phyloP scores from a whole-genome alignment of 768 basidiomycete genomes.

The Suillus placidus region DNA sequence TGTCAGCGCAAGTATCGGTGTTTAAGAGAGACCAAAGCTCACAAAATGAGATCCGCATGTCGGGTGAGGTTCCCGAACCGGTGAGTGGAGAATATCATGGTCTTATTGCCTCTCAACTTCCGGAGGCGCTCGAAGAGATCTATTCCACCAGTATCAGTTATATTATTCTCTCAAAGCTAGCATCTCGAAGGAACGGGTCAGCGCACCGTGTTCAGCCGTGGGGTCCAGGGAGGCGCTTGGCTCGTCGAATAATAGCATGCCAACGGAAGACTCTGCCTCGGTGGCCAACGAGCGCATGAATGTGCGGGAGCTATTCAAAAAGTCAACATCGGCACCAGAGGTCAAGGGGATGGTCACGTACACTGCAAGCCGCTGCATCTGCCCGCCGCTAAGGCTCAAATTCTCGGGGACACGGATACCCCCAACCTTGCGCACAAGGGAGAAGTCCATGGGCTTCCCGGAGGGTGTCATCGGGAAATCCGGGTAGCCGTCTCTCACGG shows the following conservation, averaged over 20 bases:
- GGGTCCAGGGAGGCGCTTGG: constrained; percentile 77
- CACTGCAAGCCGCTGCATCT: constrained; percentile 36
- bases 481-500: constrained; percentile 57
- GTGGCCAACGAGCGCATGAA: constrained; percentile 67
- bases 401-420: constrained; percentile 35
- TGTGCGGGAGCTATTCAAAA: constrained; percentile 52
- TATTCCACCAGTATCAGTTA: no score
- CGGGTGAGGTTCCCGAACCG: background rate
- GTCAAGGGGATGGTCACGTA: constrained; percentile 25
- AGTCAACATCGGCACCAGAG: background rate
- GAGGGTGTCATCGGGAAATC: constrained; percentile 48
- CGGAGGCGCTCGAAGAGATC: constrained; percentile 44
- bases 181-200: background rate
- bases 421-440: constrained; percentile 46
- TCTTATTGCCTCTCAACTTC: constrained; percentile 68
- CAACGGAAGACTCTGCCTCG: constrained; percentile 45
- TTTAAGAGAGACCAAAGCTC: background rate
- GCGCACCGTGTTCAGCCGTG: constrained; percentile 66
- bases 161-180: no score
- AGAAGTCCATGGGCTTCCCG: constrained; percentile 60
- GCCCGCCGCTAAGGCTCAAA: no score
- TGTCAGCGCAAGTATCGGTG: background rate
- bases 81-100: constrained; percentile 80
- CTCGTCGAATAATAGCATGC: constrained; percentile 69
- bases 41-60: background rate